Percentiles rank a stretch among this genome's conserved stretches.
These are phyloP conservation scores for Mortierella sp. DNA, from an alignment of 371 early-diverging fungal genomes.

Conservation along the genomic window DNA sequence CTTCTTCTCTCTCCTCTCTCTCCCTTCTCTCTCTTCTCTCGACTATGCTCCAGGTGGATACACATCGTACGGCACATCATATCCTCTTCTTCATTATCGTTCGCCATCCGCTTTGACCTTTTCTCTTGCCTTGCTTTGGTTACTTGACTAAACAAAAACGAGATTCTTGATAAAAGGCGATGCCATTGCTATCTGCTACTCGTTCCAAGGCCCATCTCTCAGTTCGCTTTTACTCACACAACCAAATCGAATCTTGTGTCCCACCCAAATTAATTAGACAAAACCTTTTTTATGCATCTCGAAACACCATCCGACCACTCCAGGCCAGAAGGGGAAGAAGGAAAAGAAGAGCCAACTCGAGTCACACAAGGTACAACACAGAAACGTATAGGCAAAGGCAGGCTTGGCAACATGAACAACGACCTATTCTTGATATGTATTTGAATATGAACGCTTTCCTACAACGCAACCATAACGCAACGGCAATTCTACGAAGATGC, in stretches of 20 bases:
- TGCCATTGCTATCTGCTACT: too few species aligned
- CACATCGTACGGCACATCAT: too few species aligned
- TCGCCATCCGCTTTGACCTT: too few species aligned
- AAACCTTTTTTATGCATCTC: background rate
- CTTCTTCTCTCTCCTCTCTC: too few species aligned
- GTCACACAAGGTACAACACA: slow-evolving; percentile 1
- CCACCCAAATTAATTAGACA: background rate
- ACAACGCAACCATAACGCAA: background rate
- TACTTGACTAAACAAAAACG: too few species aligned
- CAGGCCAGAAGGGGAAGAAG: background rate
- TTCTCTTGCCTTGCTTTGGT: too few species aligned
- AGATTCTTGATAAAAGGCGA: too few species aligned
- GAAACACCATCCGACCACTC: background rate
- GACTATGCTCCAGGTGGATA: too few species aligned
- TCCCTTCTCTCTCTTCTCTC: too few species aligned
- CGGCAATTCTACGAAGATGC: slow-evolving; percentile 18
- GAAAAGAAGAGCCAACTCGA: background rate
- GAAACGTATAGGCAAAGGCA: background rate
- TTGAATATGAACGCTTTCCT: background rate
- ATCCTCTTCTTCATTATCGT: too few species aligned
- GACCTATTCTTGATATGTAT: background rate
- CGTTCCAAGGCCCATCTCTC: background rate
- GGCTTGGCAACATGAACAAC: too few species aligned
- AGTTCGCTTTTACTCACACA: background rate
- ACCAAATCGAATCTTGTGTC: background rate